Conservation (phyloP, 2,329 filamentous ascomycete species). For the Colletotrichum australisinense region DNA sequence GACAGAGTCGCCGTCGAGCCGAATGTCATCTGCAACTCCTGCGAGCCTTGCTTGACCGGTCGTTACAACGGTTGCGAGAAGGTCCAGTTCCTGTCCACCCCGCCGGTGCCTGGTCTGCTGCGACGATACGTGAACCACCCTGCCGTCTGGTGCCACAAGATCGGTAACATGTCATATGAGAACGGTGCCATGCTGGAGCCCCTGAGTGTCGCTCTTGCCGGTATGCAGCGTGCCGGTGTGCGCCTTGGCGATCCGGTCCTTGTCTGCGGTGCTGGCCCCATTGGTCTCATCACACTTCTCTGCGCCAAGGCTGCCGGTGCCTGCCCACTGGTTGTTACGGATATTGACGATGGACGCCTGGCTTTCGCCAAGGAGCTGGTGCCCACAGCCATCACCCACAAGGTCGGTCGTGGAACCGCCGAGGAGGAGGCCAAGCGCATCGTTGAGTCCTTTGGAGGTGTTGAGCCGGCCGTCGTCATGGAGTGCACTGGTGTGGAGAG, state of each 20-base stretch:
- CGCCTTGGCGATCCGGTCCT: slow-evolving; percentile 87
- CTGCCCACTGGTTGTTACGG: slow-evolving; percentile 91
- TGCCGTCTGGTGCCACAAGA: slow-evolving; percentile 95
- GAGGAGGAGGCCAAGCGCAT: slow-evolving; percentile 82
- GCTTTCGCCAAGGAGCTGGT: slow-evolving; percentile 87
- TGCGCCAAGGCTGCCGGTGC: slow-evolving; percentile 89
- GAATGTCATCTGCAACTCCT: slow-evolving; percentile 90
- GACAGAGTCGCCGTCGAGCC: slow-evolving; percentile 96
- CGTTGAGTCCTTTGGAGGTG: slow-evolving; percentile 73
- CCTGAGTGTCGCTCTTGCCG: slow-evolving; percentile 87
- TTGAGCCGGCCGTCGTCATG: slow-evolving; percentile 84
- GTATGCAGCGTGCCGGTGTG: slow-evolving; percentile 84
- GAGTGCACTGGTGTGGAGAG: slow-evolving; percentile 97
- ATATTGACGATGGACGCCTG: slow-evolving; percentile 89
- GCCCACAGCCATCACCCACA: slow-evolving; percentile 83
- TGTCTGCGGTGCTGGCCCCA: slow-evolving; percentile 93
- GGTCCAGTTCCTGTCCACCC: slow-evolving; percentile 90
- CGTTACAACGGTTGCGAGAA: slow-evolving; percentile 94
- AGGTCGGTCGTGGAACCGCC: slow-evolving; percentile 73
- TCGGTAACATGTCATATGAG: slow-evolving; percentile 91
- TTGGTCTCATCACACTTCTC: slow-evolving; percentile 88
- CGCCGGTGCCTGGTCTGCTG: slow-evolving; percentile 87
- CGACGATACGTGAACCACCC: slow-evolving; percentile 96
- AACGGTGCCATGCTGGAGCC: slow-evolving; percentile 92
- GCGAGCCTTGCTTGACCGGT: slow-evolving; percentile 90